Evolutionary conservation across 768 basidiomycete genomes (phyloP), one percentile per base, ranked within the genome.

Genomic region (Harrya chromipes): DNA sequence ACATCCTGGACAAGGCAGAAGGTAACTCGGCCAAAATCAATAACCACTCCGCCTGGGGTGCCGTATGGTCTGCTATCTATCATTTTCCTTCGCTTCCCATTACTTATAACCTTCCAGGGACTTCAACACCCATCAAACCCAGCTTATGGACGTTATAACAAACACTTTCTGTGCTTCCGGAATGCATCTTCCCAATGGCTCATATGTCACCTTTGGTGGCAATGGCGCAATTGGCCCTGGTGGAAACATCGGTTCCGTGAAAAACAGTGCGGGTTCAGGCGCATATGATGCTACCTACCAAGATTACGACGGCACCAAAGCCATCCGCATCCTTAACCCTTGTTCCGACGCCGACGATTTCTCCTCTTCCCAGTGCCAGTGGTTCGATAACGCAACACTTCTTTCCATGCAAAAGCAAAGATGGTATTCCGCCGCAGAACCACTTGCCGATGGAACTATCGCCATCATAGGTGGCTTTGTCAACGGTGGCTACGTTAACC

Each of bases 1-100:
- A 94, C 69, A 87, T 94, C 19, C 71, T 94, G n/a, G 93, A 97
- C 74, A 97, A 97, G 72, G 82, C 84, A 1, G 90, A 93, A 63
- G 81, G 80, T 27, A 93, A 94, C 63, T 74, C 75, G 3, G 78
- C 79, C 4, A 69, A 75, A 56, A 75, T 92, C 52, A 73, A 78
- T 50, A 81, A 80, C 1, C 89, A 90, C 68, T 75, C 90, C 11
- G 85, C 85, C 1, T 87, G 85, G 81, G 89, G 81, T 19, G 65
- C 85, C 0, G 81, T 84, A 16, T 90, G 84, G 84, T 84, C 29
- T 5, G 53, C 16, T 9, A 0, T 35, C 19, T 17, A 7, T 31
- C 14, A 1, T 43, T 16, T 26, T 29, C 16, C 4, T 24, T 8
- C 3, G 4, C 17, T 27, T 13, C 27, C 7, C 31, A 2, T 47